These are phyloP conservation scores for Saturnispora gosingensis DNA, from an alignment of 805 yeast species.

Conservation along the genomic window DNA sequence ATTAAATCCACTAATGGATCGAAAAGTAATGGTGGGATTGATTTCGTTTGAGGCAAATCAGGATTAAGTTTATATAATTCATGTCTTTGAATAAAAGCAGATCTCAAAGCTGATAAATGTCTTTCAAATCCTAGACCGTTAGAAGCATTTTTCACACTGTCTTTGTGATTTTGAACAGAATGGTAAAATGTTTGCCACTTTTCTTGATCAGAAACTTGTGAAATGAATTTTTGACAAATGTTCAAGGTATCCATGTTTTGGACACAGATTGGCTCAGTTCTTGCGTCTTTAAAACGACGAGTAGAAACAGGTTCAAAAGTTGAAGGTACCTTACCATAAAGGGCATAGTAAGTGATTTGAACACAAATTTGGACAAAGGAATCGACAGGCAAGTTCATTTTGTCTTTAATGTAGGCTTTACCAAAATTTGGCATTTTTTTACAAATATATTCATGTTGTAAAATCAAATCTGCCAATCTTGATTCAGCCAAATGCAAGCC, in stretches of 20 bases:
- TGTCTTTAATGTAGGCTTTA: constrained; percentile 28
- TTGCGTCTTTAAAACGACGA: constrained; percentile 53
- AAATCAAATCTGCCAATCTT: constrained; percentile 46
- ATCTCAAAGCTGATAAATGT: constrained; percentile 56
- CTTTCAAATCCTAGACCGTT: constrained; percentile 64
- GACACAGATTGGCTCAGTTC: constrained; percentile 61
- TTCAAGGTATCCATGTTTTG: constrained; percentile 45
- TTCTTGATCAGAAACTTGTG: constrained; percentile 36
- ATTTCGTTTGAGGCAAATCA: constrained; percentile 27
- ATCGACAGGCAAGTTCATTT: constrained; percentile 38
- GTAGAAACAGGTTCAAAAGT: constrained; percentile 49
- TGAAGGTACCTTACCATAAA: constrained; percentile 39
- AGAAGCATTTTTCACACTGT: constrained; percentile 42
- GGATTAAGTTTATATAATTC: constrained; percentile 38
- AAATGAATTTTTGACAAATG: constrained; percentile 55
- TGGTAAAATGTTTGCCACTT: constrained; percentile 43
- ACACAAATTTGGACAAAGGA: constrained; percentile 43
- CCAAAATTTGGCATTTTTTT: constrained; percentile 24
- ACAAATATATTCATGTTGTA: constrained; percentile 48
- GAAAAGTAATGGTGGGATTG: constrained; percentile 36
- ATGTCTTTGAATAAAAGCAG: constrained; percentile 43
- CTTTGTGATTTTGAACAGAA: constrained; percentile 44
- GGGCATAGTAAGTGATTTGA: constrained; percentile 45
- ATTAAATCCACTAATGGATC: constrained; percentile 29
- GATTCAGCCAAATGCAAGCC: constrained; percentile 49